Base-by-base conservation (phyloP, 2,329 filamentous ascomycete species). In the Ophiostoma piceae region DNA sequence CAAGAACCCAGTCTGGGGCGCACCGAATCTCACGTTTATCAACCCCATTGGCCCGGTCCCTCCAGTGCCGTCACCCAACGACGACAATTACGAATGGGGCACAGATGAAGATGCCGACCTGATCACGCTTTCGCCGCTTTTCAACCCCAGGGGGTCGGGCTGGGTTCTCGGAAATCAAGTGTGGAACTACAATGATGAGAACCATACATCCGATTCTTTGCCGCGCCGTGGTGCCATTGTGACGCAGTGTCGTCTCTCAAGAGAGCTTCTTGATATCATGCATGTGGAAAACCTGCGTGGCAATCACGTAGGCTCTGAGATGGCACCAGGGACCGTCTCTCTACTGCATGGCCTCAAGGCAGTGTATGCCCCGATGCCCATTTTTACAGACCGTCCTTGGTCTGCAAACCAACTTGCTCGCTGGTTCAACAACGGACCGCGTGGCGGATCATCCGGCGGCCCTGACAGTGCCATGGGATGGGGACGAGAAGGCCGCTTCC, bases 361-460 rank as follows among this genome's bases (percentile, higher is more conserved):
- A 4, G 89, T 92, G 3, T 92, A 89, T 75, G 90, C 88, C 12
- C 91, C 91, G 12, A 91, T 94, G 78, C 91, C 91, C 1, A 86
- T 94, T 66, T 94, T 88, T 78, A 91, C 92, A 75, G 91, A 94
- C 78, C 86, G 90, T 72, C 85, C 90, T 67, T 93, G 90, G 90
- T 79, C 80, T 39, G 81, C 84, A 1, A 78, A 80, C 39, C 83
- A 83, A 71, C 77, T 88, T 37, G 82, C 82, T 39, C 82, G 81
- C 72, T 88, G 84, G 82, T 88, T 88, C 78, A 88, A 89, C 72
- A 83, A 84, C 9, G 86, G 86, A 0, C 81, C 82, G 7, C 82
- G 82, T 8, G 85, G 85, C 8, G 82, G 84, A 71, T 82, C 81
- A 47, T 71, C 71, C 51, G 86, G 86, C 68, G 82, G 84, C 22